These are phyloP conservation scores for Trichoderma endophyticum DNA, from an alignment of 2,329 filamentous ascomycete genomes.

Conservation along the genomic window DNA sequence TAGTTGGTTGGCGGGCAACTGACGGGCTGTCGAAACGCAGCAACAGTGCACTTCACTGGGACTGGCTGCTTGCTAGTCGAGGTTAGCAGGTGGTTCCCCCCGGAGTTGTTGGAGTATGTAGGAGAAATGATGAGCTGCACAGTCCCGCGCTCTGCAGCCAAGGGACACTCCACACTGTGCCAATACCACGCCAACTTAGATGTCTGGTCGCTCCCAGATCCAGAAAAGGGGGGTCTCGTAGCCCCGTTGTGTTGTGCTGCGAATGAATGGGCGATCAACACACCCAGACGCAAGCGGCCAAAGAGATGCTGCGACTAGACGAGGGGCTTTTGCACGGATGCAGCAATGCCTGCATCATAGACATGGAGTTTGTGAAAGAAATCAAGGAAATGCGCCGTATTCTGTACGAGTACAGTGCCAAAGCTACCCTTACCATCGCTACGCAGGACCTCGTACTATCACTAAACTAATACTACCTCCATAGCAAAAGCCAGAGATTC, in stretches of 20 bases:
- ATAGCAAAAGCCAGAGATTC: not conserved
- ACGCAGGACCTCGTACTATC: too few relatives aligned
- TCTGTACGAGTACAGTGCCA: not conserved
- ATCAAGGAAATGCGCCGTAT: too few relatives aligned
- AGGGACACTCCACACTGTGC: not conserved
- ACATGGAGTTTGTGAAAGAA: too few relatives aligned
- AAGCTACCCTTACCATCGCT: not conserved
- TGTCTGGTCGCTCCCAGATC: not conserved
- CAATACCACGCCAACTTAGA: not conserved
- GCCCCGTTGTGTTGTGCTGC: not conserved
- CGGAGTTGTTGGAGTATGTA: not conserved
- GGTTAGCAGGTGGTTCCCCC: not conserved
- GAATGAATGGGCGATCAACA: conserved; percentile 1
- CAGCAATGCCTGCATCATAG: not conserved
- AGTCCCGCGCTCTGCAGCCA: not conserved
- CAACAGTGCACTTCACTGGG: not conserved
- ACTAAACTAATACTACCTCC: too few relatives aligned
- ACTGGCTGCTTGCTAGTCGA: not conserved
- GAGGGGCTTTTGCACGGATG: not conserved
- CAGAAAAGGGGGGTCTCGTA: conserved; percentile 8
- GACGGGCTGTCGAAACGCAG: not conserved
- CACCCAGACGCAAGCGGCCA: not conserved
- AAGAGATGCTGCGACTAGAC: not conserved
- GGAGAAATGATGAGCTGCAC: not conserved
- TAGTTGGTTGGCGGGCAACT: not conserved